Evolutionary conservation across 1,284 basidiomycete species (phyloP), one percentile per base, ranked within the genome.

Genomic region (Sanghuangporus weigelae): DNA sequence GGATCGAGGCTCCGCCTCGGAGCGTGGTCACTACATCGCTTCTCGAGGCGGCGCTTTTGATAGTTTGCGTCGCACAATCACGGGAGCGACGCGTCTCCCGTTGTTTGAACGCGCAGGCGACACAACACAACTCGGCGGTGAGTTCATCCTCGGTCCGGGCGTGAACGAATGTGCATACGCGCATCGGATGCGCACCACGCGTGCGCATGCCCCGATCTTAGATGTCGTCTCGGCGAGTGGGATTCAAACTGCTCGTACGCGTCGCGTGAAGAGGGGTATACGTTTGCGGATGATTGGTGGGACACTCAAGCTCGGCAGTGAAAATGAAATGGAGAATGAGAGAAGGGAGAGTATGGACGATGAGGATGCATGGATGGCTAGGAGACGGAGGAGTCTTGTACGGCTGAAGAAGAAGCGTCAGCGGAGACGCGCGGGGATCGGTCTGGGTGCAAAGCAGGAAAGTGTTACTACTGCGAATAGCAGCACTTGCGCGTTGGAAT

Each of bases 21-120:
- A 83, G 64, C 75, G 79, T 66, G 83, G 85, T 57, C 77, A 84
- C 38, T 95, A 92, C 71, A 78, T 86, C 48, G 81, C 81, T 60
- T 87, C 87, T 67, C 83, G 88, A 1, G 66, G 81, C 5, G 40
- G 53, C 26, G 54, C 38, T 21, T 16, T 26, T 14, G 53, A 31
- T 48, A 44, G 23, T 10, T 42, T 63, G 23, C 38, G 50, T n/a
- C 62, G 56, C n/a, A 63, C 62, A 10, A 42, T 63, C 12, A 26
- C n/a, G 16, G 49, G 48, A 35, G 60, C 60, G 16, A 36, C 7
- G 14, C 82, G 89, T 40, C 87, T 93, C 84, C 90, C 92, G 0
- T 78, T 95, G 10, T 89, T 86, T 84, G 87, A 88, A 73, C 85
- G 84, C 62, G 90, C 89, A 1, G 93, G 93, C 0, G 88, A 93